Conservation (phyloP, 164 flowering plant genomes). For the Berberis vulgaris region DNA sequence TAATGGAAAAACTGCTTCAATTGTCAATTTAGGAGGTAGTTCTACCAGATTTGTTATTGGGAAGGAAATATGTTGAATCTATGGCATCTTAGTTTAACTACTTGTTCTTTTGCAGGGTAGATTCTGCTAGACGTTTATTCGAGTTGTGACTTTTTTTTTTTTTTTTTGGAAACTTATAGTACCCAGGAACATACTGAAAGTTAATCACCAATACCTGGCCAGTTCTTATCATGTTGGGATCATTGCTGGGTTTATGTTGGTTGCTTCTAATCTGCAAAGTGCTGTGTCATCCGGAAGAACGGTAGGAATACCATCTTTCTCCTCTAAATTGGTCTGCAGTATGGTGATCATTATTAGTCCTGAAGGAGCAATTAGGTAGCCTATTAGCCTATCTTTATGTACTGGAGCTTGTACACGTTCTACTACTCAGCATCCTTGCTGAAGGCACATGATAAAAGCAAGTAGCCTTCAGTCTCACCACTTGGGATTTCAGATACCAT, state of each 20-base stretch:
- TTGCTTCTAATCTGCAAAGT: conserved; percentile 48
- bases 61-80: too few species aligned
- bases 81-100: too few species aligned
- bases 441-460: too few species aligned
- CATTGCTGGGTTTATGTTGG: conserved; percentile 66
- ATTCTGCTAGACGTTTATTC: too few species aligned
- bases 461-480: too few species aligned
- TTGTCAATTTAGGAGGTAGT: too few species aligned
- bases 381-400: neutral
- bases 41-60: too few species aligned
- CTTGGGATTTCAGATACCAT: too few species aligned
- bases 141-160: neutral
- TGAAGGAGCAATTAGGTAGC: neutral
- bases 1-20: too few species aligned
- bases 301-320: conserved; percentile 25
- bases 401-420: too few species aligned
- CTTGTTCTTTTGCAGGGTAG: too few species aligned
- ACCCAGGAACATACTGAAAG: conserved; percentile 27
- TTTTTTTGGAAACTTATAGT: conserved; percentile 23
- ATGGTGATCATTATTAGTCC: neutral
- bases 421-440: too few species aligned
- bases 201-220: conserved; percentile 69
- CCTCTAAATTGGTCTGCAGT: neutral
- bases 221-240: conserved; percentile 87
- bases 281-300: conserved; percentile 26